Evolutionary conservation across 192 early-diverging fungal species (phyloP), one percentile per base, ranked within the genome.

Genomic region (Coemansia sp.): DNA sequence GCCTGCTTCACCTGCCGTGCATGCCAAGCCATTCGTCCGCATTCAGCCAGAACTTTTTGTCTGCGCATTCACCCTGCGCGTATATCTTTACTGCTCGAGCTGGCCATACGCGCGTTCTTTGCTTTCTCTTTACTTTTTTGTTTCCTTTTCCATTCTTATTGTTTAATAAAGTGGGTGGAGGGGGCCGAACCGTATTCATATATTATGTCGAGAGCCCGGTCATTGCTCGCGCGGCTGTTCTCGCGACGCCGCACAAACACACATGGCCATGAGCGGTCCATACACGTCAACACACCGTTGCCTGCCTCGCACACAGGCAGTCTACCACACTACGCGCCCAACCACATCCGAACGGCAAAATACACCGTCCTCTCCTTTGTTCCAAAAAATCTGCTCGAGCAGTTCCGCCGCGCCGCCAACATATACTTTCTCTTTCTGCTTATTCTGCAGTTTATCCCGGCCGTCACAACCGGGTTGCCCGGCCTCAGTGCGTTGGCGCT

Each of bases 371-470:
- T 93, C 10, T 89, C 90, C 0, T 99, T 98, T 76, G 72, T 99
- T 14, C 96, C 96, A 17, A 96, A 94, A 71, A 97, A 97, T 63
- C 70, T 99, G 59, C 91, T 92, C 71, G 95, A 98, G 85, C 96
- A 99, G 82, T 99, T 99, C 74, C 89, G 93, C 7, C 86, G 87
- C 38, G 84, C 96, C 6, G 97, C 97, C 49, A 99, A 99, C 73
- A 84, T 97, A 26, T 99, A 96, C 73, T 99, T 99, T 71, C 72
- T 96, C 51, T 89, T 90, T 57, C 67, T 97, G 25, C 91, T 95
- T 4, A 84, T 95, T 28, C 82, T 97, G 49, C 94, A 96, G 76
- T 82, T 86, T 17, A 88, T 93, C 49, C 84, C 87, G 0, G 82
- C 85, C 11, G 89, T 91, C 58, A 60, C 73, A 10, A 78, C 81